phyloP scores from a whole-genome alignment of 495 filamentous ascomycete species.

The Ascodesmis nigricans region DNA sequence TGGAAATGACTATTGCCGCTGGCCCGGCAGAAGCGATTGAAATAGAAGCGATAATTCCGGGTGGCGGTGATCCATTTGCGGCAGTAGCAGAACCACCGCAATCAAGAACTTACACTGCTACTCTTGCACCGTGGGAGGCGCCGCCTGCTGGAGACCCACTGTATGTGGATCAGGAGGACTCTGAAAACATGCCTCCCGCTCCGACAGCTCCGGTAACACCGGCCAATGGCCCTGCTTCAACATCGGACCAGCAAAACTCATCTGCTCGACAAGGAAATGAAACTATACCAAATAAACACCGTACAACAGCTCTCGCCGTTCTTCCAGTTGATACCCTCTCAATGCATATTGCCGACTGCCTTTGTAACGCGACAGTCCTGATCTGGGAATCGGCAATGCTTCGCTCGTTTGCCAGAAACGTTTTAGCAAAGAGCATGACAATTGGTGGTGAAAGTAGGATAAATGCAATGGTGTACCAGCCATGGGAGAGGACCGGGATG shows the following conservation, averaged over 20 bases:
- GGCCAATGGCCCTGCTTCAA: conserved; percentile 2
- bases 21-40: no score
- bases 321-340: conserved; percentile 17
- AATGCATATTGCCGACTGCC: conserved; percentile 16
- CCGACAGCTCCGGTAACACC: conserved; percentile 6
- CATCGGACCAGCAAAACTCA: conserved; percentile 1
- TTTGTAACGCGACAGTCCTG: conserved; percentile 14
- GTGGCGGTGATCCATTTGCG: no score
- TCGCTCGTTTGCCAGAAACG: conserved; percentile 15
- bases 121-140: conserved; percentile 4
- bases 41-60: no score
- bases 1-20: no score
- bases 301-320: conserved; percentile 13
- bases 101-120: conserved; percentile 3
- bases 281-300: conserved; percentile 13
- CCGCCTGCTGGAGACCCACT: background rate
- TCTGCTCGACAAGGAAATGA: no score
- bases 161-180: conserved; percentile 7
- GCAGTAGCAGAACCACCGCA: background rate
- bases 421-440: conserved; percentile 8
- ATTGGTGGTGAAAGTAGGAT: conserved; percentile 1
- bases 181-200: conserved; percentile 6
- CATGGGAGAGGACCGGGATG: conserved; percentile 6
- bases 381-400: conserved; percentile 15
- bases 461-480: conserved; percentile 7